Conservation (phyloP, 2,329 filamentous ascomycete genomes). For the Chrysoporthe deuterocubensis region DNA sequence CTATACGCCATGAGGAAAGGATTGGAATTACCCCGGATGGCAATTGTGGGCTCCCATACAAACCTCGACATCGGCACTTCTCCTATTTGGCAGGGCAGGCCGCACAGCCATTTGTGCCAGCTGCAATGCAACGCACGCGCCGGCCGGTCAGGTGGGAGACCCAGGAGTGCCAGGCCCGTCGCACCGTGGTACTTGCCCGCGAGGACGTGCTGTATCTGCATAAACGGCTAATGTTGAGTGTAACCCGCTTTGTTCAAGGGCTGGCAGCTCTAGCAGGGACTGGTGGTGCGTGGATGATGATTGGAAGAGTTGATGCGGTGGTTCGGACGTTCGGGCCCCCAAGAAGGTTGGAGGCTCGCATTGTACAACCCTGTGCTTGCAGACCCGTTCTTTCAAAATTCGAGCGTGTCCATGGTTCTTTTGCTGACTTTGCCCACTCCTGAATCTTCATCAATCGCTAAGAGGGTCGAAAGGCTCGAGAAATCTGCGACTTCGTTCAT, state of each 20-base stretch:
- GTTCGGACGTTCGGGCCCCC: not conserved
- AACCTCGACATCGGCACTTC: slow-evolving; percentile 21
- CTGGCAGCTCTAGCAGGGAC: not conserved
- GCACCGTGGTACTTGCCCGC: not conserved
- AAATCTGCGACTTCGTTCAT: not conserved
- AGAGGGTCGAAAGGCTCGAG: not conserved
- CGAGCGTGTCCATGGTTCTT: not conserved
- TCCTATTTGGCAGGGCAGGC: slow-evolving; percentile 24
- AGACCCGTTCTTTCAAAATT: not conserved
- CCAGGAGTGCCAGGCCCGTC: not conserved
- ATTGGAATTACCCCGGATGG: slow-evolving; percentile 9
- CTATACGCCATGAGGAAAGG: slow-evolving; percentile 3
- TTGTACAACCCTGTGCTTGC: not conserved
- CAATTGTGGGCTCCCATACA: not conserved
- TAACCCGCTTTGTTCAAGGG: not conserved
- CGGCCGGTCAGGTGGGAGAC: not conserved
- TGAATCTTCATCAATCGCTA: no score
- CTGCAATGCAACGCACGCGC: slow-evolving; percentile 1
- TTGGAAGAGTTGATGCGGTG: not conserved
- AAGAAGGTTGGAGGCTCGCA: not conserved
- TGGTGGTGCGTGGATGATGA: not conserved
- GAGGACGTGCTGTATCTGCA: not conserved
- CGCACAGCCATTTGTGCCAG: not conserved
- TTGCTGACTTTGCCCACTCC: not conserved
- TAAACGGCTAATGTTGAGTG: not conserved